A percentile compares a stretch with the other conserved stretches of the same genome.
Conservation (phyloP, 148 eudicot species). For the Dianthus caryophyllus region DNA sequence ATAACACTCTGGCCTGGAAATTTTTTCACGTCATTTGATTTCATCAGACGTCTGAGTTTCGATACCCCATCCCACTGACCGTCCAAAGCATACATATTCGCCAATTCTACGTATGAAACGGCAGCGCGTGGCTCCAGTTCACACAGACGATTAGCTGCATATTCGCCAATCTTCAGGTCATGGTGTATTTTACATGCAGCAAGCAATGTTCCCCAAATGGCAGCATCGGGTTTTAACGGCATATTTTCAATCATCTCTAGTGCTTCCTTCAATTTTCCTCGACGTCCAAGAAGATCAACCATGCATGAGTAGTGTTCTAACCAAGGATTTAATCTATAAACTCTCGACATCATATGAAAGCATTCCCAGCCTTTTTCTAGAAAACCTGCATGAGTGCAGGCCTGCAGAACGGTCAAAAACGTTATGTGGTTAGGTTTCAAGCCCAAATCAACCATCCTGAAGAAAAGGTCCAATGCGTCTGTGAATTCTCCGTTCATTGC, state of each 20-base stretch:
- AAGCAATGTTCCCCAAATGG: conserved; percentile 67
- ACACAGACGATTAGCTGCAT: conserved; percentile 39
- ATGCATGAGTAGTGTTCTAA: conserved; percentile 62
- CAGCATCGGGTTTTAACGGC: conserved; percentile 51
- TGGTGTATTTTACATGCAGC: conserved; percentile 54
- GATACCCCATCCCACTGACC: conserved; percentile 57
- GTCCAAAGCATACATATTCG: conserved; percentile 59
- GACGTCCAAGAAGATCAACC: conserved; percentile 69
- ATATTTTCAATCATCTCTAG: conserved; percentile 40
- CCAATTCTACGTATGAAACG: conserved; percentile 67
- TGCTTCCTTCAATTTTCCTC: conserved; percentile 55
- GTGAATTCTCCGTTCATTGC: conserved; percentile 52
- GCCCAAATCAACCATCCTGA: conserved; percentile 35
- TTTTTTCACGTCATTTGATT: conserved; percentile 46
- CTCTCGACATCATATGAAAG: conserved; percentile 47
- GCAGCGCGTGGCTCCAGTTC: conserved; percentile 43
- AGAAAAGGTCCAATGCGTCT: conserved; percentile 45
- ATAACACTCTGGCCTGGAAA: conserved; percentile 53
- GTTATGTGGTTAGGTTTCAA: conserved; percentile 55
- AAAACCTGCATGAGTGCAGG: conserved; percentile 62
- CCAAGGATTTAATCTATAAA: conserved; percentile 35
- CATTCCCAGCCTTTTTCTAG: conserved; percentile 54
- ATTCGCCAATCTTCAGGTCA: conserved; percentile 46
- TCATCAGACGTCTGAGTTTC: conserved; percentile 47
- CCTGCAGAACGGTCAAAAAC: conserved; percentile 62